Evolutionary conservation across 495 filamentous ascomycete species (phyloP).

Genomic region (Talaromyces thailandensis): DNA sequence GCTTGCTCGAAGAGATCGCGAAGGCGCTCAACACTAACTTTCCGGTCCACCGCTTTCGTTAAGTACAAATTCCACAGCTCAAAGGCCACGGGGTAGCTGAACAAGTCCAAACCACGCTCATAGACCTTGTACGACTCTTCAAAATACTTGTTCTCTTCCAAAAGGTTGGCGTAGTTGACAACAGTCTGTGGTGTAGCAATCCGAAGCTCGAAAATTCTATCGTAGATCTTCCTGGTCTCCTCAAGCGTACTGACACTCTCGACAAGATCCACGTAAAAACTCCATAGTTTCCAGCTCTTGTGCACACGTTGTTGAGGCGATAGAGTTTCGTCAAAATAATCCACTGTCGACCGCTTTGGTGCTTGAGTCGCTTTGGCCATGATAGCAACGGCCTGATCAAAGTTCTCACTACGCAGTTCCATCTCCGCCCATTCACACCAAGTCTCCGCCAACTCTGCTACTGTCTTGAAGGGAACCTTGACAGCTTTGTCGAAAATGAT

Average conservation of each 20-base stretch:
- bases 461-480: conserved; percentile 93
- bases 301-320: conserved; percentile 94
- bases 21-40: conserved; percentile 88
- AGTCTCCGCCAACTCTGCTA: conserved; percentile 90
- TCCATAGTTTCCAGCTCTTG: conserved; percentile 99
- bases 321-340: conserved; percentile 95
- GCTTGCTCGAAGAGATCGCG: conserved; percentile 97
- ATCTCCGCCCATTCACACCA: conserved; percentile 99
- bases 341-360: conserved; percentile 87
- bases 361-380: conserved; percentile 97
- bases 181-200: conserved; percentile 98
- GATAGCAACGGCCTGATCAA: conserved; percentile 86
- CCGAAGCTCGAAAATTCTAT: conserved; percentile 94
- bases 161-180: conserved; percentile 93
- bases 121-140: conserved; percentile 98
- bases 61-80: conserved; percentile 98
- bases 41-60: conserved; percentile 92
- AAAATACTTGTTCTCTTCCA: conserved; percentile 93
- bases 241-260: conserved; percentile 88
- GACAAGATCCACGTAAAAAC: conserved; percentile 97
- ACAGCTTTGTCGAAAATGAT: conserved; percentile 97
- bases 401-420: conserved; percentile 92
- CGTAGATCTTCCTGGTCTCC: conserved; percentile 90
- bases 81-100: conserved; percentile 95
- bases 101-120: conserved; percentile 91